Evolutionary conservation across 805 yeast genomes (phyloP).

Genomic region (Babjeviella inositovora): DNA sequence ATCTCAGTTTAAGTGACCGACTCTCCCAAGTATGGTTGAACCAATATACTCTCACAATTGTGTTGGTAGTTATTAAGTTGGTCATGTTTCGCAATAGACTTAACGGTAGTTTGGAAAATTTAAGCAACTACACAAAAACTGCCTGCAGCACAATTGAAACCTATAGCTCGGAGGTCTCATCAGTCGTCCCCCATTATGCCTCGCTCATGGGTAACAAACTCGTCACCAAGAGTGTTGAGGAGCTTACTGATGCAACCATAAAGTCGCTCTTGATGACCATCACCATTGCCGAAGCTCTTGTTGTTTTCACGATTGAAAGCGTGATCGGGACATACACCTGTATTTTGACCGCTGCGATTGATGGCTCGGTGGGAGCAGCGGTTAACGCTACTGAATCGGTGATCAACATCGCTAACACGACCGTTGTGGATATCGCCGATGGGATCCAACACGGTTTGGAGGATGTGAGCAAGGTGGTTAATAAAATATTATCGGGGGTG

Average conservation of each 20-base stretch:
- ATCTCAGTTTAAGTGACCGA: slow-evolving; percentile 32
- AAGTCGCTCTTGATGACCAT: slow-evolving; percentile 26
- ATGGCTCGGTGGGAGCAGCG: slow-evolving; percentile 59
- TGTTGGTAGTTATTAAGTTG: slow-evolving; percentile 45
- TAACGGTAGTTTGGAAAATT: slow-evolving; percentile 17
- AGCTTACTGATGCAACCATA: slow-evolving; percentile 28
- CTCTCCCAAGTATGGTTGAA: slow-evolving; percentile 56
- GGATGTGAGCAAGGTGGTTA: slow-evolving; percentile 40
- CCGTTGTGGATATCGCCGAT: slow-evolving; percentile 33
- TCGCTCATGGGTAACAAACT: slow-evolving; percentile 37
- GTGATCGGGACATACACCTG: slow-evolving; percentile 83
- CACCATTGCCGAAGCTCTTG: slow-evolving; percentile 38
- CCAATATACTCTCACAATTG: slow-evolving; percentile 37
- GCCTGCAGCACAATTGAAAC: slow-evolving; percentile 33
- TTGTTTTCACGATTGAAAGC: slow-evolving; percentile 53
- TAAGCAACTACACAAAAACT: slow-evolving; percentile 17
- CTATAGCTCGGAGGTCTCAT: slow-evolving; percentile 12
- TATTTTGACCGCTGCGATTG: slow-evolving; percentile 55
- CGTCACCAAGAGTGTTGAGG: slow-evolving; percentile 26
- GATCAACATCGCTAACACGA: slow-evolving; percentile 41
- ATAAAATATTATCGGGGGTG: slow-evolving; percentile 33
- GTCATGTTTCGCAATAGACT: slow-evolving; percentile 36
- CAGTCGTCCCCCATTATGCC: slow-evolving; percentile 42
- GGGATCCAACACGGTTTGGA: slow-evolving; percentile 54
- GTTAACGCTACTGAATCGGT: slow-evolving; percentile 55